Conservation (phyloP, 805 yeast species). For the Yamadazyma nakazawae region DNA sequence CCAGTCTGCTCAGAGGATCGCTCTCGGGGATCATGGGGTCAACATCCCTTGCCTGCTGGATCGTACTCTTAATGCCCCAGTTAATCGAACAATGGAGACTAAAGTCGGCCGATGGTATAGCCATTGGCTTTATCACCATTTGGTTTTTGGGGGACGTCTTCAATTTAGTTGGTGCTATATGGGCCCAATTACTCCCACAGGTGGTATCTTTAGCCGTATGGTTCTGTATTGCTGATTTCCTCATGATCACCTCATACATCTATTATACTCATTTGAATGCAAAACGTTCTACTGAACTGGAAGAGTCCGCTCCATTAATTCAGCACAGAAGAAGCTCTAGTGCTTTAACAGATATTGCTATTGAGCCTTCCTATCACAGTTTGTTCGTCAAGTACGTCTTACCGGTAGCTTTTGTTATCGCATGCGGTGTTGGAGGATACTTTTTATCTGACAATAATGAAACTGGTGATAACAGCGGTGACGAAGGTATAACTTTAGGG, state of each 20-base stretch:
- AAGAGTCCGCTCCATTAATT: slow-evolving; percentile 27
- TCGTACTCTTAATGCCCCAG: slow-evolving; percentile 73
- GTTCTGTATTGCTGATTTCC: slow-evolving; percentile 69
- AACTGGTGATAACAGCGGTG: slow-evolving; percentile 21
- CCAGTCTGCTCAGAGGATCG: slow-evolving; percentile 28
- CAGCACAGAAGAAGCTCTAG: slow-evolving; percentile 47
- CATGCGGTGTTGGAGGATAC: slow-evolving; percentile 62
- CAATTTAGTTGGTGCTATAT: slow-evolving; percentile 63
- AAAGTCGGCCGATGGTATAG: slow-evolving; percentile 73
- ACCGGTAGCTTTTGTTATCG: slow-evolving; percentile 60
- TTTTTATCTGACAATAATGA: slow-evolving; percentile 35
- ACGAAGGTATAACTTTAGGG: slow-evolving; percentile 37
- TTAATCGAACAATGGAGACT: slow-evolving; percentile 76
- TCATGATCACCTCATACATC: slow-evolving; percentile 54
- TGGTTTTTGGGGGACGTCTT: slow-evolving; percentile 75
- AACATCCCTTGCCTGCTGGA: slow-evolving; percentile 74
- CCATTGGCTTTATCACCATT: slow-evolving; percentile 60
- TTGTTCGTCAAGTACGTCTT: slow-evolving; percentile 49
- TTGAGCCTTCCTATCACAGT: slow-evolving; percentile 46
- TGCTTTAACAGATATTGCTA: slow-evolving; percentile 47
- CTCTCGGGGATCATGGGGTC: slow-evolving; percentile 68
- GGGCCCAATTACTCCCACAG: slow-evolving; percentile 69
- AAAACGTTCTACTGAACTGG: slow-evolving; percentile 13
- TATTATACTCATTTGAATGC: slow-evolving; percentile 47
- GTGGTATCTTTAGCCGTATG: slow-evolving; percentile 69